A percentile compares a stretch with the other conserved stretches of the same genome.
Conservation (phyloP, 2,329 filamentous ascomycete species). For the Venturia carpophila region DNA sequence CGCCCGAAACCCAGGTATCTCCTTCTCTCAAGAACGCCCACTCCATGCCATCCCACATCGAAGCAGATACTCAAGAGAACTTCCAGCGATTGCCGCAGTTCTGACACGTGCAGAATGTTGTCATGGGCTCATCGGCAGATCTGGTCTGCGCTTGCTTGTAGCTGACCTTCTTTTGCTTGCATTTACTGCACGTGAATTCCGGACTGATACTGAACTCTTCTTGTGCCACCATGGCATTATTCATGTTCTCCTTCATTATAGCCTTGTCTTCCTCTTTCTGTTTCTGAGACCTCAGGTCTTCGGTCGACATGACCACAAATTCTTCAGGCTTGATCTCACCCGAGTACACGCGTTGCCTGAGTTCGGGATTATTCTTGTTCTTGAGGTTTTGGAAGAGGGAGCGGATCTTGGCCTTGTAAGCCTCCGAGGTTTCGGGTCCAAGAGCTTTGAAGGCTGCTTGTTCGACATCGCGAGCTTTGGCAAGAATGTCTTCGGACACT, state of each 20-base stretch:
- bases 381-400: conserved; percentile 93
- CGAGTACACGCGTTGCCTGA: conserved; percentile 67
- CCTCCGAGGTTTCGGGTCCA: conserved; percentile 59
- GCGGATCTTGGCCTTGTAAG: conserved; percentile 83
- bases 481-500: conserved; percentile 58
- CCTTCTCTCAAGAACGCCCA: conserved; percentile 5
- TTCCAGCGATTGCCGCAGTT: conserved; percentile 47
- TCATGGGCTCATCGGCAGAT: conserved; percentile 82
- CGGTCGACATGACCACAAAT: conserved; percentile 80
- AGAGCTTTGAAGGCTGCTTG: conserved; percentile 62
- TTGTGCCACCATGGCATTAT: conserved; percentile 90
- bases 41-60: conserved; percentile 7
- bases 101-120: conserved; percentile 48
- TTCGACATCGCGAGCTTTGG: conserved; percentile 64
- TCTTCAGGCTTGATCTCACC: conserved; percentile 63
- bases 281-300: conserved; percentile 84
- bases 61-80: conserved; percentile 29
- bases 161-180: conserved; percentile 86
- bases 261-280: conserved; percentile 67
- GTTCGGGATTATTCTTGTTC: conserved; percentile 73
- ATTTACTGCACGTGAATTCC: conserved; percentile 82
- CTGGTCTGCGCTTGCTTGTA: conserved; percentile 96
- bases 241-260: conserved; percentile 88
- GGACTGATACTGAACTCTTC: conserved; percentile 84
- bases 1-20: not conserved